Conservation (phyloP, 2,329 filamentous ascomycete genomes). For the Cercospora brassicicola region DNA sequence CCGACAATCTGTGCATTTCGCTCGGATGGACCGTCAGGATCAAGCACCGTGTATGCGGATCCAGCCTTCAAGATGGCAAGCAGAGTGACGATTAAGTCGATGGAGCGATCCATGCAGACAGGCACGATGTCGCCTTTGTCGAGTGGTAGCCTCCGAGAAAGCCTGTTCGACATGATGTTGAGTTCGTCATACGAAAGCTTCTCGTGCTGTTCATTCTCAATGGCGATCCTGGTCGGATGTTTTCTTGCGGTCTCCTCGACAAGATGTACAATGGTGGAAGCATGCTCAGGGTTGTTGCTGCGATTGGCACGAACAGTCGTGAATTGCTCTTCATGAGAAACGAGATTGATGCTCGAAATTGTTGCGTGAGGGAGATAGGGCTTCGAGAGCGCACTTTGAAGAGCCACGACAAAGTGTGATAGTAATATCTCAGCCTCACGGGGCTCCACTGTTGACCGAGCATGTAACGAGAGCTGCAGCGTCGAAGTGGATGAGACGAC, state of each 20-base stretch:
- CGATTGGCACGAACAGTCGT: background rate
- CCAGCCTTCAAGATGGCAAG: background rate
- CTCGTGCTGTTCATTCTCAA: background rate
- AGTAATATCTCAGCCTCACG: slow-evolving; percentile 2
- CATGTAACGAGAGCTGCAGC: background rate
- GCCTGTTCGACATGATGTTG: background rate
- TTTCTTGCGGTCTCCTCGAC: background rate
- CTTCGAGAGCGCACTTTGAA: background rate
- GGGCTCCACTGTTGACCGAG: background rate
- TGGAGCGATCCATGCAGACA: slow-evolving; percentile 3
- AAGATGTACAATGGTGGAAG: background rate
- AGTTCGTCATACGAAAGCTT: background rate
- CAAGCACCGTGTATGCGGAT: slow-evolving; percentile 2
- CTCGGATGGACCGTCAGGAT: background rate
- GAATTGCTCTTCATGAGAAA: background rate
- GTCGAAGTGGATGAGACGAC: background rate
- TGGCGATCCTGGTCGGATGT: background rate
- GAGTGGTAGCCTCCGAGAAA: background rate
- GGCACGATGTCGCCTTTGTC: background rate
- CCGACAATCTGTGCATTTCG: slow-evolving; percentile 1
- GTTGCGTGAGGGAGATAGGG: background rate
- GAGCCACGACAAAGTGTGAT: background rate
- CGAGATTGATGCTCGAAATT: background rate
- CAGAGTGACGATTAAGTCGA: background rate
- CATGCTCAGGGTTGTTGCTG: background rate